phyloP scores from a whole-genome alignment of 345 rosid genomes.

The Citrus hindsii region DNA sequence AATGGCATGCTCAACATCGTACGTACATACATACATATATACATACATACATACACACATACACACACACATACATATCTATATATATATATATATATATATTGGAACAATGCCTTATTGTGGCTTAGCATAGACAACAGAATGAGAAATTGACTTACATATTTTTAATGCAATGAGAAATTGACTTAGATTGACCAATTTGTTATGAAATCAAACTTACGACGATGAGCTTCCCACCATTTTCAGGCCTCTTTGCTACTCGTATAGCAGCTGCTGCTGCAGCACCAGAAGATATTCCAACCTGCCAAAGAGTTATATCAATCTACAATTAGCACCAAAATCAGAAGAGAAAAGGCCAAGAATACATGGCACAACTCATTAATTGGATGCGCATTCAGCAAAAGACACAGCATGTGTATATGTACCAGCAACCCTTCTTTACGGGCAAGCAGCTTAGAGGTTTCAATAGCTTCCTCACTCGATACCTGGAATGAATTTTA shows the following conservation, averaged over 20 bases:
- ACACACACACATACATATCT: no score
- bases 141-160: no score
- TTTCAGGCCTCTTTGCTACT: constrained; percentile 51
- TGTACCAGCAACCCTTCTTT: constrained; percentile 54
- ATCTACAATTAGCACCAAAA: neutral
- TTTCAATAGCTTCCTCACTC: constrained; percentile 49
- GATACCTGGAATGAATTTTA: constrained; percentile 33
- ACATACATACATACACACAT: rapidly evolving
- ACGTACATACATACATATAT: no score
- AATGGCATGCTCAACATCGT: neutral
- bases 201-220: constrained; percentile 24
- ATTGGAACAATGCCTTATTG: no score
- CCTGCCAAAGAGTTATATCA: constrained; percentile 21
- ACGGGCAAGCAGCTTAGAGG: constrained; percentile 40
- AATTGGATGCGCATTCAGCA: no score
- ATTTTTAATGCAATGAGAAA: no score
- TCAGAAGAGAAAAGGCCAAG: neutral
- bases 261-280: constrained; percentile 47
- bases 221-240: constrained; percentile 49
- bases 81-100: no score
- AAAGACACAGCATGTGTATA: neutral
- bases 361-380: no score
- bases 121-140: no score
- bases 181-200: no score
- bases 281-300: constrained; percentile 61